Evolutionary conservation across 441 rosid species (phyloP).

Genomic region (Iberis amara): DNA sequence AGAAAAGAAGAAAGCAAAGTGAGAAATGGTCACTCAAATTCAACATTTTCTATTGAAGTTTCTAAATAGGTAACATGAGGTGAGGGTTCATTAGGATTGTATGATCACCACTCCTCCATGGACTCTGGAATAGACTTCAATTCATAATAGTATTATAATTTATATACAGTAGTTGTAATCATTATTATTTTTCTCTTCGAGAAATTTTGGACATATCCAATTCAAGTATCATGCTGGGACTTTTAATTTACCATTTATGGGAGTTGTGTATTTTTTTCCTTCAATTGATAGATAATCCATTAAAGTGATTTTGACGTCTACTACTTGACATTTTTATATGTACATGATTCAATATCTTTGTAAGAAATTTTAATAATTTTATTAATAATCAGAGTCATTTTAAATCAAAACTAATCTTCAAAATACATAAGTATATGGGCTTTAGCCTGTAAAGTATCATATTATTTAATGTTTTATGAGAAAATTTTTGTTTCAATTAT

Average conservation of each 20-base stretch:
- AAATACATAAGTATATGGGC: too few species aligned
- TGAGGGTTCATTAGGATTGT: constrained; percentile 22
- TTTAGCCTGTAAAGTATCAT: too few species aligned
- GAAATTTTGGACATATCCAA: constrained; percentile 15
- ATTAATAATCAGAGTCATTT: too few species aligned
- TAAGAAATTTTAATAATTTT: neutral
- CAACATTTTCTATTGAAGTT: constrained; percentile 25
- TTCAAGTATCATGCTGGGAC: constrained; percentile 19
- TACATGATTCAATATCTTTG: neutral
- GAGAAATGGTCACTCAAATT: constrained; percentile 24
- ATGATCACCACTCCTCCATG: constrained; percentile 16
- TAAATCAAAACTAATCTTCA: too few species aligned
- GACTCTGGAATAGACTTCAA: constrained; percentile 25
- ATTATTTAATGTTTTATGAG: too few species aligned
- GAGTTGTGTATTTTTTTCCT: neutral
- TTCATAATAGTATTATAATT: too few species aligned
- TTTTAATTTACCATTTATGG: constrained; percentile 18
- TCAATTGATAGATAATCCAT: neutral
- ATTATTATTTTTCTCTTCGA: too few species aligned
- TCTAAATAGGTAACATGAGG: constrained; percentile 32
- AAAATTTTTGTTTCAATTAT: too few species aligned
- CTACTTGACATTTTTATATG: neutral
- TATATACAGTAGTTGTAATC: too few species aligned
- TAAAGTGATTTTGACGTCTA: constrained; percentile 13
- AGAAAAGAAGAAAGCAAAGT: constrained; percentile 24